Evolutionary conservation across 805 yeast genomes (phyloP).

Genomic region (Huiozyma naganishii): DNA sequence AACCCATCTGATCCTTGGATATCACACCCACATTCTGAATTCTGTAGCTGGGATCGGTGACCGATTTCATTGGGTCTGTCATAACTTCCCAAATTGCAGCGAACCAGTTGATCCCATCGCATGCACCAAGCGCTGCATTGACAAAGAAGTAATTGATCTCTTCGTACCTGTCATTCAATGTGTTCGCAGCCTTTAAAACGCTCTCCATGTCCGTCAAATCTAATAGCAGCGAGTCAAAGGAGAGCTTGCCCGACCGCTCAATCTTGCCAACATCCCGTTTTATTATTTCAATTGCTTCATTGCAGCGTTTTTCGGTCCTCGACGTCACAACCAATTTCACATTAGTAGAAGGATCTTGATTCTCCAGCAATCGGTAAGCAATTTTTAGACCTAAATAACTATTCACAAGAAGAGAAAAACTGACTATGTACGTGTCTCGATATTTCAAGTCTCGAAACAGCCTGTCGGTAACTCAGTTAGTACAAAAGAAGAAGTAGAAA

Average conservation of each 20-base stretch:
- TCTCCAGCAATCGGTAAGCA: constrained; percentile 65
- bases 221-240: constrained; percentile 74
- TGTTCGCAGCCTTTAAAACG: constrained; percentile 58
- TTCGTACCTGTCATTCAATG: constrained; percentile 48
- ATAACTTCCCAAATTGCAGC: constrained; percentile 61
- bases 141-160: constrained; percentile 70
- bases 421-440: background rate
- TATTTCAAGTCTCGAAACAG: background rate
- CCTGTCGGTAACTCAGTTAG: background rate
- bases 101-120: constrained; percentile 78
- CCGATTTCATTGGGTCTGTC: constrained; percentile 61
- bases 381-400: constrained; percentile 78
- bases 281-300: constrained; percentile 53
- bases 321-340: constrained; percentile 81
- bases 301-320: constrained; percentile 73
- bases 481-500: background rate
- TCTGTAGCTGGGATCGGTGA: constrained; percentile 78
- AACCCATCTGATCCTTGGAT: constrained; percentile 70
- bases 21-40: constrained; percentile 68
- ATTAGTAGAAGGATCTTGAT: constrained; percentile 40
- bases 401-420: background rate
- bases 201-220: constrained; percentile 87
- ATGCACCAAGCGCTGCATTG: constrained; percentile 84
- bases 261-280: constrained; percentile 32
- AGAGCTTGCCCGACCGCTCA: constrained; percentile 45